These are phyloP conservation scores for Cichorium intybus DNA, from an alignment of 140 eudicot genomes.

Conservation along the genomic window DNA sequence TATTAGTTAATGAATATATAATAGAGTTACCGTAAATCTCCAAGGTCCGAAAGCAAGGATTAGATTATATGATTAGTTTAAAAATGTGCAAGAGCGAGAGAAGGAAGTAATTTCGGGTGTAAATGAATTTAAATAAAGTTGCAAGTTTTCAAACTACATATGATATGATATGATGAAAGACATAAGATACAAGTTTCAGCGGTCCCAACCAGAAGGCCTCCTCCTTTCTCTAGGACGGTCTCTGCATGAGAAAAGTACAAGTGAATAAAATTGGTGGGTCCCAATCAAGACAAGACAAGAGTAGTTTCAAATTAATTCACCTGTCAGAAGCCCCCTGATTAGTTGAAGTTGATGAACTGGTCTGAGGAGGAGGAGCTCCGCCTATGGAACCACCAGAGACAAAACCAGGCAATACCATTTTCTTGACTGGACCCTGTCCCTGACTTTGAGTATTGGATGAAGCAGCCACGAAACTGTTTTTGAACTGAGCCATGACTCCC, in stretches of 20 bases:
- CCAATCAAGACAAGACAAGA: not conserved
- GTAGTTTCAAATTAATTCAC: constrained; percentile 33
- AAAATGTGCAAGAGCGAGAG: no score
- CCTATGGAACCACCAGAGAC: constrained; percentile 96
- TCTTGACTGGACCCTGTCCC: constrained; percentile 32
- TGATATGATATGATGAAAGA: constrained; percentile 6
- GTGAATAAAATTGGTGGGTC: not conserved
- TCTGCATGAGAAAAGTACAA: constrained; percentile 38
- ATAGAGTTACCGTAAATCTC: no score
- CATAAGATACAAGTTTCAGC: constrained; percentile 43
- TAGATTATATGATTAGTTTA: no score
- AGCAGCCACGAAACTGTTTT: constrained; percentile 86
- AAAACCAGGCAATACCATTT: constrained; percentile 75
- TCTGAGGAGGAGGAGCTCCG: constrained; percentile 43
- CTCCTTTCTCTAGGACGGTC: constrained; percentile 82
- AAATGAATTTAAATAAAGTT: constrained; percentile 2
- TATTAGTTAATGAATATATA: no score
- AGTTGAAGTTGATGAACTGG: constrained; percentile 29
- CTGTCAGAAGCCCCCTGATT: constrained; percentile 50
- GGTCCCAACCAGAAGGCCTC: constrained; percentile 99
- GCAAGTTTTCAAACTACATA: constrained; percentile 19
- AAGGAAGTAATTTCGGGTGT: no score
- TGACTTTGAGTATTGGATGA: constrained; percentile 62
- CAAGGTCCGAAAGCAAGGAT: no score
- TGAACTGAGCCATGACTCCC: constrained; percentile 86